A percentile compares a stretch with the other conserved stretches of the same genome.
Conservation (phyloP, 2,329 filamentous ascomycete species). For the Microthyrium microscopicum region DNA sequence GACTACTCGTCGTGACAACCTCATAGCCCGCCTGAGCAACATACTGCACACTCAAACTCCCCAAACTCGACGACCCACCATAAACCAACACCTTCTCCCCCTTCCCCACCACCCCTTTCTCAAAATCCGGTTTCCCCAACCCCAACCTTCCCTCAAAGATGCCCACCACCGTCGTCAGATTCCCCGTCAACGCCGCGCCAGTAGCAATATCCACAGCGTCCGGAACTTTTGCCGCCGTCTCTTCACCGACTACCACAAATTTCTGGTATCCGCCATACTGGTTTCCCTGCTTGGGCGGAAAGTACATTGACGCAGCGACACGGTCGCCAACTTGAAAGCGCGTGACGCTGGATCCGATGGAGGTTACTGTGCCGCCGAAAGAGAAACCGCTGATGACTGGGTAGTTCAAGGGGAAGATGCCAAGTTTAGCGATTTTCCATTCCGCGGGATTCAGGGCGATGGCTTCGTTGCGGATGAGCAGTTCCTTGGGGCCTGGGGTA, state of each 20-base stretch:
- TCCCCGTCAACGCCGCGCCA: not conserved
- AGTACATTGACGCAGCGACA: not conserved
- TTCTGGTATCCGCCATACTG: not conserved
- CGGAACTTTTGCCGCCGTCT: not conserved
- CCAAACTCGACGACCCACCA: slow-evolving; percentile 17
- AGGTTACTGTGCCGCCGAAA: not conserved
- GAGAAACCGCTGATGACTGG: not conserved
- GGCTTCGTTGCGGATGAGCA: not conserved
- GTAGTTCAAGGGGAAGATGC: not conserved
- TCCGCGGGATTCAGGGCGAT: slow-evolving; percentile 1
- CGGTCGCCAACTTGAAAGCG: not conserved
- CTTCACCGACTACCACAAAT: not conserved
- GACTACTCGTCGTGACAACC: slow-evolving; percentile 20
- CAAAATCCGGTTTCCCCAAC: not conserved
- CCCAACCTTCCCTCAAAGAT: not conserved
- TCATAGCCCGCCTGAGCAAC: slow-evolving; percentile 16
- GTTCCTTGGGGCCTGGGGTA: not conserved
- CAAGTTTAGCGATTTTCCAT: not conserved
- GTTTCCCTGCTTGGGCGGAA: too few relatives aligned
- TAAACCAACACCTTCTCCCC: slow-evolving; percentile 19
- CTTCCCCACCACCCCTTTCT: slow-evolving; percentile 8
- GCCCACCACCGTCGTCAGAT: not conserved
- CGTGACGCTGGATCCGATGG: not conserved
- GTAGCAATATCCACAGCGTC: not conserved
- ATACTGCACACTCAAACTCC: slow-evolving; percentile 15